Percentiles rank a stretch among this genome's conserved stretches.
Conservation (phyloP, 2,329 filamentous ascomycete genomes). For the Clonostachys rosea region DNA sequence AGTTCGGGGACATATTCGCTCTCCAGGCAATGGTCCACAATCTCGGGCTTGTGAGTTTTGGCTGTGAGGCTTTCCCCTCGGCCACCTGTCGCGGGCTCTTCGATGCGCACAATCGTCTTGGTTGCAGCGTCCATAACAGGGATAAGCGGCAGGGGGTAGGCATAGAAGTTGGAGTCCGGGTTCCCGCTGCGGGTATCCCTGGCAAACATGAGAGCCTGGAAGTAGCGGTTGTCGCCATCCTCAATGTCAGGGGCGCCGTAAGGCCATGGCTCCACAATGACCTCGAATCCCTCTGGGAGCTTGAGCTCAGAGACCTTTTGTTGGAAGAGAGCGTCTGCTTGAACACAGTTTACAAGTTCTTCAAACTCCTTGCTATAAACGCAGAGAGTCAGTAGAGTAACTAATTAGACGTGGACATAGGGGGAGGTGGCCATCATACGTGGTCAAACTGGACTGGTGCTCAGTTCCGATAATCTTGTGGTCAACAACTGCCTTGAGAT, state of each 20-base stretch:
- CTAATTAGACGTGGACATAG: slow-evolving; percentile 2
- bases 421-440: slow-evolving; percentile 7
- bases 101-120: slow-evolving; percentile 22
- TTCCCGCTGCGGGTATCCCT: slow-evolving; percentile 24
- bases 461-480: slow-evolving; percentile 17
- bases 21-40: slow-evolving; percentile 17
- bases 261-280: slow-evolving; percentile 24
- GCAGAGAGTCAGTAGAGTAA: not conserved
- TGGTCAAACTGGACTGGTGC: slow-evolving; percentile 19
- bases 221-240: slow-evolving; percentile 21
- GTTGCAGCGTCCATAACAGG: slow-evolving; percentile 29
- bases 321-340: slow-evolving; percentile 18
- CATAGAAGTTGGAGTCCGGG: slow-evolving; percentile 49
- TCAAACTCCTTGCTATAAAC: slow-evolving; percentile 22
- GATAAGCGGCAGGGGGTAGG: slow-evolving; percentile 45
- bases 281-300: slow-evolving; percentile 18
- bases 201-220: slow-evolving; percentile 25
- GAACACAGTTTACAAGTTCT: slow-evolving; percentile 21
- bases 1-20: slow-evolving; percentile 36
- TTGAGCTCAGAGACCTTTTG: slow-evolving; percentile 18
- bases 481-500: slow-evolving; percentile 17
- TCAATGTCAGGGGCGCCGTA: slow-evolving; percentile 18
- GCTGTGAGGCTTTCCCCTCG: slow-evolving; percentile 13
- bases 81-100: slow-evolving; percentile 25
- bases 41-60: slow-evolving; percentile 34